Percentiles rank a stretch among this genome's conserved stretches.
phyloP scores from a whole-genome alignment of 208 protist genomes.

The Trypanosoma vivax region DNA sequence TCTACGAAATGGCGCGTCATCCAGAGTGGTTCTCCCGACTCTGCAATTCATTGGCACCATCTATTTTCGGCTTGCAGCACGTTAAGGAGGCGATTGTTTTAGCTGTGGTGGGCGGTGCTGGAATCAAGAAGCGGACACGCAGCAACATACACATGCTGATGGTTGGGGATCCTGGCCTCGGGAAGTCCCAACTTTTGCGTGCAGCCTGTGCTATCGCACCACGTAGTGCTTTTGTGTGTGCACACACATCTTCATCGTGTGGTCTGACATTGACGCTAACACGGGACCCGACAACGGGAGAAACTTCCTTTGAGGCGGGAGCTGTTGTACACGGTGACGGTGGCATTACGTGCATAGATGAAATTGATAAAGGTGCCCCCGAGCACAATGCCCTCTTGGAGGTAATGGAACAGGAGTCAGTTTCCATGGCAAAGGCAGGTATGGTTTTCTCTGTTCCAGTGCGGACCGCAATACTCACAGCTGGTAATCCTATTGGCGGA shows the following conservation, averaged over 20 bases:
- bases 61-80: slow-evolving; percentile 95
- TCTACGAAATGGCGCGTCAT: slow-evolving; percentile 86
- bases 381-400: slow-evolving; percentile 98
- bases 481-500: slow-evolving; percentile 96
- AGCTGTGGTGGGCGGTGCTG: slow-evolving; percentile 92
- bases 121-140: slow-evolving; percentile 35
- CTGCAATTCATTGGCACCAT: slow-evolving; percentile 93
- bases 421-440: slow-evolving; percentile 98
- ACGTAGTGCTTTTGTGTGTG: slow-evolving; percentile 97
- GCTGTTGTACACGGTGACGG: slow-evolving; percentile 97
- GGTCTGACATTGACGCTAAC: slow-evolving; percentile 98
- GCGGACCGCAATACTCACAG: slow-evolving; percentile 95
- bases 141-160: slow-evolving; percentile 95
- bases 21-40: slow-evolving; percentile 84
- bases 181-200: slow-evolving; percentile 96
- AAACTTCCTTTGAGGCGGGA: slow-evolving; percentile 96
- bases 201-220: slow-evolving; percentile 89
- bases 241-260: slow-evolving; percentile 95
- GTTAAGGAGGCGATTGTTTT: slow-evolving; percentile 96
- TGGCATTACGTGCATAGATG: slow-evolving; percentile 99
- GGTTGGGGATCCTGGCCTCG: slow-evolving; percentile 95
- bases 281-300: slow-evolving; percentile 80
- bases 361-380: slow-evolving; percentile 97
- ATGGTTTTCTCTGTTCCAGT: slow-evolving; percentile 96
- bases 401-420: slow-evolving; percentile 99